Base-by-base conservation (phyloP, 345 rosid genomes). In the Arabis alpina region DNA sequence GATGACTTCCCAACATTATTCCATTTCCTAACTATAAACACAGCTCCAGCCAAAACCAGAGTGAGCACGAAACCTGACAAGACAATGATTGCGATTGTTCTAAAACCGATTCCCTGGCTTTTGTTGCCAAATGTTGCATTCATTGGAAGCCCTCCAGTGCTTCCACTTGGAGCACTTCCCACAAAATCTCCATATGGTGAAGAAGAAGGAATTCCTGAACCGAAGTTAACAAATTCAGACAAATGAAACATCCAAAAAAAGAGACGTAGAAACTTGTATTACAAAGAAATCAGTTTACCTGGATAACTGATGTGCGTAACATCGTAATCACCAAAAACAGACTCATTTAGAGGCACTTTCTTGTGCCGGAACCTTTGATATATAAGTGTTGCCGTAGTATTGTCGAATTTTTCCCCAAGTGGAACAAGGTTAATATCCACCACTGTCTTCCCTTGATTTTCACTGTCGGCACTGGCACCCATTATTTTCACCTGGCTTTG, bases 401-500 rank as follows among this genome's bases (percentile, higher is more conserved):
- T 92, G 82, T 95, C 99, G 77, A 95, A 95, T 75, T 90, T 92
- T 63, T 95, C 99, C 64, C 97, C 99, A 53, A 95, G 86, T 37
- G 99, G 99, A 82, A 92, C 98, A 82, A 95, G 81, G 70, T 88
- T 87, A 74, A 95, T 73, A 76, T 95, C 98, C 27, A 95, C 97
- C 39, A 85, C 77, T 4, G 98, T 90, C 76, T 74, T 86, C 56
- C 89, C 98, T 72, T 95, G 98, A 76, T 95, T 85, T 81, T 85
- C 88, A 83, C 77, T 87, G 83, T 88, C 98, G 62, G 97, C 96
- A 77, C 82, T 90, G 6, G 96, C 99, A 72, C 98, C 99, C 98
- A 95, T 95, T 77, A 95, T 92, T 77, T 83, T 88, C 48, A 95
- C 99, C 81, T 95, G 99, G 79, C 99, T 92, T 76, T 92, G 98